Percentiles rank a stretch among this genome's conserved stretches.
phyloP scores from a whole-genome alignment of 2,329 filamentous ascomycete species.

The Nakataea oryzae region DNA sequence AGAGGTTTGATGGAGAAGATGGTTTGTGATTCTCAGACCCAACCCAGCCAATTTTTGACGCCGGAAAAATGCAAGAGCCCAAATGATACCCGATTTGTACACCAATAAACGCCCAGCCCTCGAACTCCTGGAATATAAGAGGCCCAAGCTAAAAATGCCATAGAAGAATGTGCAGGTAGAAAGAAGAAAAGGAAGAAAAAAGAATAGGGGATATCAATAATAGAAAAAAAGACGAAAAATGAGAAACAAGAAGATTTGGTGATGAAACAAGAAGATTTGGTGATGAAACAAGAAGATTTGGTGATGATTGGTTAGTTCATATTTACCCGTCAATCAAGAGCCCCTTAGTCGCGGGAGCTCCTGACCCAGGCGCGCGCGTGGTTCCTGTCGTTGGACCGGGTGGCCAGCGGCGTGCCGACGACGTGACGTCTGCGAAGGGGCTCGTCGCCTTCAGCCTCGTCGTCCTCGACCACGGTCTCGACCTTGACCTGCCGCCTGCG shows the following conservation, averaged over 20 bases:
- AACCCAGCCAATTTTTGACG: neutral
- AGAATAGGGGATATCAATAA: neutral
- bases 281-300: neutral
- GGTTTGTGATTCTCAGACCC: neutral
- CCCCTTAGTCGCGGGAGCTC: neutral
- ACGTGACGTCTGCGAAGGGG: too few relatives aligned
- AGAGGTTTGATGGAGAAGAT: neutral
- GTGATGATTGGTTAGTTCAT: too few relatives aligned
- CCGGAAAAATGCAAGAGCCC: neutral
- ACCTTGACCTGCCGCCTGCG: neutral
- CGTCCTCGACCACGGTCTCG: neutral
- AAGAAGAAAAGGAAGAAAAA: neutral
- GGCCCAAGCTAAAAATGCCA: neutral
- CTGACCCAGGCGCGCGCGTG: neutral
- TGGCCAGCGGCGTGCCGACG: neutral
- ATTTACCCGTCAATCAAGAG: too few relatives aligned
- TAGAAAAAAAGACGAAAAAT: neutral
- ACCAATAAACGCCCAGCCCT: neutral
- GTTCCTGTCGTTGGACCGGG: neutral
- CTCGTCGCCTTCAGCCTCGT: too few relatives aligned
- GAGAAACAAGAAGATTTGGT: neutral
- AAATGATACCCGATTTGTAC: neutral
- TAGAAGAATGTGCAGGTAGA: neutral
- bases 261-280: neutral
- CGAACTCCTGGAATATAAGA: neutral